Evolutionary conservation across 805 yeast species (phyloP).

Genomic region (Zygosaccharomyces siamensis): DNA sequence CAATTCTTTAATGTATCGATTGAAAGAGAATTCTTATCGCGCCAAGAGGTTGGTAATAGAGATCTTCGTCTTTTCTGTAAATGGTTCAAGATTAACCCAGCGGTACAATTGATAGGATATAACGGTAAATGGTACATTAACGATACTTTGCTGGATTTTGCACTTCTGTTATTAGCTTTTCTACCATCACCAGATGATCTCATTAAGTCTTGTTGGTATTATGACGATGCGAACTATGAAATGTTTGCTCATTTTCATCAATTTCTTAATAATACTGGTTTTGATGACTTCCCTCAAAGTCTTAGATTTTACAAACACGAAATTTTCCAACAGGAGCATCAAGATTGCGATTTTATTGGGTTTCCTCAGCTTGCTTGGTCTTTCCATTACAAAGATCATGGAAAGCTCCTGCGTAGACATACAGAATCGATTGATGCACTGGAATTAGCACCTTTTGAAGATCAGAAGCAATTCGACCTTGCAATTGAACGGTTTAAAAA

Average conservation of each 20-base stretch:
- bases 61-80: slow-evolving; percentile 31
- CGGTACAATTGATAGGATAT: slow-evolving; percentile 36
- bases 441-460: slow-evolving; percentile 7
- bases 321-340: slow-evolving; percentile 8
- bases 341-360: slow-evolving; percentile 12
- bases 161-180: slow-evolving; percentile 21
- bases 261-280: background rate
- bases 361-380: slow-evolving; percentile 24
- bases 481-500: slow-evolving; percentile 8
- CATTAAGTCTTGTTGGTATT: slow-evolving; percentile 11
- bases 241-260: slow-evolving; percentile 11
- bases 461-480: background rate
- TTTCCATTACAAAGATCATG: slow-evolving; percentile 10
- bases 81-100: slow-evolving; percentile 39
- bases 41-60: background rate
- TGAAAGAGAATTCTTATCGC: slow-evolving; percentile 16
- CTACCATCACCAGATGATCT: slow-evolving; percentile 3
- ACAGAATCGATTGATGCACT: slow-evolving; percentile 12
- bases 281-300: background rate
- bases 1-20: slow-evolving; percentile 19
- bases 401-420: slow-evolving; percentile 6
- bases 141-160: slow-evolving; percentile 13
- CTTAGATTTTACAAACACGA: slow-evolving; percentile 5
- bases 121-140: slow-evolving; percentile 24
- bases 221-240: slow-evolving; percentile 10